These are phyloP conservation scores for Epithemia pelagica DNA, from an alignment of 108 stramenopile species.

Conservation along the genomic window DNA sequence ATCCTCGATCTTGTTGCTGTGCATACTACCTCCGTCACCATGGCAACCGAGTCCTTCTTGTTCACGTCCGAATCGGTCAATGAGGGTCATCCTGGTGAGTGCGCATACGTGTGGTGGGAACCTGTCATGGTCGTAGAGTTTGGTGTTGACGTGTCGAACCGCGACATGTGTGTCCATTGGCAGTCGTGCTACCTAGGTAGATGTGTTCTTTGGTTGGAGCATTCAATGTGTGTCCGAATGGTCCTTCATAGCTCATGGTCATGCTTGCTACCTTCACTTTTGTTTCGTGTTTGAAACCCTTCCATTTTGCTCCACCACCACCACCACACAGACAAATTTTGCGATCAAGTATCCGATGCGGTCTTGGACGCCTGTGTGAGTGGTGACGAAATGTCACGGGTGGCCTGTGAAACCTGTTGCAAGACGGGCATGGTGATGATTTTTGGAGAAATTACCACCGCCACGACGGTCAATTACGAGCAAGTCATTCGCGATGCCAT, in stretches of 20 bases:
- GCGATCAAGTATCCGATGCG: constrained; percentile 96
- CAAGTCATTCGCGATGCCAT: constrained; percentile 91
- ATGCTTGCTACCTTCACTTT: too few species aligned
- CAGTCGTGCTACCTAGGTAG: background rate
- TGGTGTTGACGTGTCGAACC: too few species aligned
- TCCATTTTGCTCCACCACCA: too few species aligned
- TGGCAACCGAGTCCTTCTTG: constrained; percentile 57
- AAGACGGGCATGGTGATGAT: constrained; percentile 99
- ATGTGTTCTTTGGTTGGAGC: background rate
- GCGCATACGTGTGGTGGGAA: too few species aligned
- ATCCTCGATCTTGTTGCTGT: too few species aligned
- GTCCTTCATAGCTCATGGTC: too few species aligned
- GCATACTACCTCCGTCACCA: too few species aligned
- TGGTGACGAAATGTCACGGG: constrained; percentile 92
- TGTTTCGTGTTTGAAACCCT: too few species aligned
- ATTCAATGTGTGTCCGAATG: too few species aligned
- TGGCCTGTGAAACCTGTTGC: constrained; percentile 97
- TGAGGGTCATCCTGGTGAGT: constrained; percentile 92
- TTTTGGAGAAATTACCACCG: constrained; percentile 97
- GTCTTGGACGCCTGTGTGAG: constrained; percentile 94
- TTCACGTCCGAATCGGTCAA: constrained; percentile 96
- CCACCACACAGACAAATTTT: constrained; percentile 97
- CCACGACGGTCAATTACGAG: constrained; percentile 96
- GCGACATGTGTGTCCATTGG: too few species aligned
- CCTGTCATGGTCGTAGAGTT: too few species aligned